Evolutionary conservation across 495 filamentous ascomycete genomes (phyloP), one percentile per base, ranked within the genome.

Genomic region (Tetracladium setigerum): DNA sequence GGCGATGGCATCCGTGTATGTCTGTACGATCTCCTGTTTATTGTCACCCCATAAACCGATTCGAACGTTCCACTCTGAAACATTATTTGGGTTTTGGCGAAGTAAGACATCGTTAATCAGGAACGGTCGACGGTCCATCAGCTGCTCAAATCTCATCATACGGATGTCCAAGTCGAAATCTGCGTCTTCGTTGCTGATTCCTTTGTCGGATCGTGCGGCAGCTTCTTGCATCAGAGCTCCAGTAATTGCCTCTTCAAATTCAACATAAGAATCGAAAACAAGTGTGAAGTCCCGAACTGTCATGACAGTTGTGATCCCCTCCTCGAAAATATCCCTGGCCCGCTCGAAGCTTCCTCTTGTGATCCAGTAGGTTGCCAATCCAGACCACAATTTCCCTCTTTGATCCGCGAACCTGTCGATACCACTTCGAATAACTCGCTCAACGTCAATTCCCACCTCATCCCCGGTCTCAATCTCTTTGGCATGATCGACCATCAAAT

Each of bases 241-340:
- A 50, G 96, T 96, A 57, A 97, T 85, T 0, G 89, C 90, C 66
- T 99, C 94, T 62, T 99, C 94, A 38, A 95, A 95, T 63, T 99
- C 94, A 34, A 83, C 80, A 59, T 99, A 99, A 0, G 89, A 84
- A 62, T 99, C 94, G 54, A 99, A 99, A 17, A 97, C 81, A 37
- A 96, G 76, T 0, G 91, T 94, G 57, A 99, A 99, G 67, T 99
- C 94, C 42, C 94, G 80, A n/a, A 97, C 89, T 4, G 94, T 99
- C 91, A 96, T 95, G 47, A 96, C 94, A 1, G 92, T 97, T 22
- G 87, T 95, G 52, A 97, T 87, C 38, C 89, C 94, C 67, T 97
- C 90, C 66, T 99, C 94, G 55, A 95, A 96, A 16, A 95, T 74
- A 66, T 99, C 92, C 53, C 92, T 71, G 0, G 92, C 89, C 16